These are phyloP conservation scores for Dactylorhiza incarnata DNA, from an alignment of 106 monocot genomes.

Conservation along the genomic window DNA sequence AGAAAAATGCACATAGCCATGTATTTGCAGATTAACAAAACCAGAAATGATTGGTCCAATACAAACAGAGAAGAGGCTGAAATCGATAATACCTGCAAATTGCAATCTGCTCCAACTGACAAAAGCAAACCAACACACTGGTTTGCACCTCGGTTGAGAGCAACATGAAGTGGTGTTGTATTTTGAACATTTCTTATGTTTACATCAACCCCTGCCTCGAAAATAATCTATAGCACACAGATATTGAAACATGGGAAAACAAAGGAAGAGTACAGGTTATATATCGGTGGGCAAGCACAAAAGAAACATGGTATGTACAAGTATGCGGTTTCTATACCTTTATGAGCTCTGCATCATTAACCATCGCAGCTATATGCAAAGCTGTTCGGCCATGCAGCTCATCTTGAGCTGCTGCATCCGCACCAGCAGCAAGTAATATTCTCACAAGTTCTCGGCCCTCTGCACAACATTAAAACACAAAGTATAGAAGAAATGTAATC, in stretches of 20 bases:
- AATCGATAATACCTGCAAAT: conserved; percentile 64
- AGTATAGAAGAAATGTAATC: conserved; percentile 2
- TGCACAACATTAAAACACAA: conserved; percentile 17
- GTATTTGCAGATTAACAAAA: not conserved
- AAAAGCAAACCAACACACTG: conserved; percentile 90
- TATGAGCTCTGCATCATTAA: conserved; percentile 86
- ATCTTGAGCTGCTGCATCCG: conserved; percentile 90
- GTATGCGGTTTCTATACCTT: conserved; percentile 38
- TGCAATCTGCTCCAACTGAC: conserved; percentile 90
- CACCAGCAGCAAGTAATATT: conserved; percentile 84
- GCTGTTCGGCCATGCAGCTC: conserved; percentile 70
- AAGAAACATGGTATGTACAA: not conserved
- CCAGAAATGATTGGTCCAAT: not conserved
- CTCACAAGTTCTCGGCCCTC: conserved; percentile 92
- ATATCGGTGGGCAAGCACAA: not conserved
- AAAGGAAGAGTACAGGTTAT: not conserved
- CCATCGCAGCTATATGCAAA: conserved; percentile 90
- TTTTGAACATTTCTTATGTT: conserved; percentile 85
- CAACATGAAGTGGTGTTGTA: conserved; percentile 91
- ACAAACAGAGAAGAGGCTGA: not conserved
- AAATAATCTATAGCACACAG: conserved; percentile 55
- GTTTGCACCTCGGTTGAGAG: conserved; percentile 89
- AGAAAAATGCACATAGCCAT: not conserved
- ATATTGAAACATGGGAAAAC: conserved; percentile 1
- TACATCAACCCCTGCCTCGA: conserved; percentile 90